These are phyloP conservation scores for Blastocystis hominis DNA, from an alignment of 352 stramenopile species.

Conservation along the genomic window DNA sequence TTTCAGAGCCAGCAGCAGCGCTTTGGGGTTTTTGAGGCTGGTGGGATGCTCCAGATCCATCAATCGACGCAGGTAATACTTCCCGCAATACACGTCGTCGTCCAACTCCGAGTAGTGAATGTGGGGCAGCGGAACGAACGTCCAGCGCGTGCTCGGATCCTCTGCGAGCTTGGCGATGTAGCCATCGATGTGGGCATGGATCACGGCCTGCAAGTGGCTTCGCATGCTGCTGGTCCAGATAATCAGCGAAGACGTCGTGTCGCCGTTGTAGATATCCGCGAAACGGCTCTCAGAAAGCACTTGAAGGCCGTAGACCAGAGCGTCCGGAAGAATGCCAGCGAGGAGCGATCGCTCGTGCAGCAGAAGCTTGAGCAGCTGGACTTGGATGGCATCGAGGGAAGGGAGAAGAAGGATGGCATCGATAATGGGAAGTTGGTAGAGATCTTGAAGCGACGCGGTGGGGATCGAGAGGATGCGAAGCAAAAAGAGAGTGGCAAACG, in stretches of 20 bases:
- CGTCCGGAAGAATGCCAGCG: not conserved
- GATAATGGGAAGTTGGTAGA: not conserved
- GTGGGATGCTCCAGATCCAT: not conserved
- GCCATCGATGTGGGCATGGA: not conserved
- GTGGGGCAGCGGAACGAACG: not conserved
- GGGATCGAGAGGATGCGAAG: not conserved
- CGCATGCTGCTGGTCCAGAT: slow-evolving; percentile 31
- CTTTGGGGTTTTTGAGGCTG: not conserved
- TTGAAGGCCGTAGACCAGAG: not conserved
- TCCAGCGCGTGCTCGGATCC: not conserved
- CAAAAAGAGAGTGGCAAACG: not conserved
- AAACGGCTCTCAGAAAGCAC: not conserved
- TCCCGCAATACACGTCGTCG: slow-evolving; percentile 10
- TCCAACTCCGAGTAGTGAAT: slow-evolving; percentile 20
- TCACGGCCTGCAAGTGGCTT: not conserved
- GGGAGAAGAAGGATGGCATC: slow-evolving; percentile 8
- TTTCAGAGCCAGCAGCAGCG: not conserved
- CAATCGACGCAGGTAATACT: slow-evolving; percentile 7
- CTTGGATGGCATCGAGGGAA: not conserved
- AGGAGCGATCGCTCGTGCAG: not conserved
- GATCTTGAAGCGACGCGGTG: not conserved
- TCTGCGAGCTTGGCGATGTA: not conserved
- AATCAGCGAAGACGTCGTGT: not conserved
- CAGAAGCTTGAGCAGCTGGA: not conserved
- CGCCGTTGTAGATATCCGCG: not conserved